phyloP scores from a whole-genome alignment of 2,329 filamentous ascomycete genomes.

The Cylindrodendrum hubeiense region DNA sequence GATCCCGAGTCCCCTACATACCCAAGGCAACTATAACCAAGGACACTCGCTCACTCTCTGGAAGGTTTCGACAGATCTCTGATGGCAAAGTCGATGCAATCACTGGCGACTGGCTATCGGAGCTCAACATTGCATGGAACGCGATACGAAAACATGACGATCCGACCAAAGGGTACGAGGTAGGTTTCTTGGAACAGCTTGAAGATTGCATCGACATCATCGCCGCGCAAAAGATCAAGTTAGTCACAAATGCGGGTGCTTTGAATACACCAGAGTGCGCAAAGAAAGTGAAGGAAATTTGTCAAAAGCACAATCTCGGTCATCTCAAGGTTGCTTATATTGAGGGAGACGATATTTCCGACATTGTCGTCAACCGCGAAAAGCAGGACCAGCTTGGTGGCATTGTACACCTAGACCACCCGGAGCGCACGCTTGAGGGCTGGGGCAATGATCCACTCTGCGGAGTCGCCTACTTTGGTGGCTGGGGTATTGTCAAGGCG shows the following conservation, averaged over 20 bases:
- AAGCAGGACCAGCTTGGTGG: conserved; percentile 10
- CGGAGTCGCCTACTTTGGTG: conserved; percentile 17
- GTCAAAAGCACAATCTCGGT: not conserved
- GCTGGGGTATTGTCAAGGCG: conserved; percentile 12
- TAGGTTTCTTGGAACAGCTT: conserved; percentile 10
- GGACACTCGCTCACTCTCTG: not conserved
- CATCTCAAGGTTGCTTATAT: conserved; percentile 16
- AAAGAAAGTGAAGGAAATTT: not conserved
- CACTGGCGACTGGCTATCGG: conserved; percentile 14
- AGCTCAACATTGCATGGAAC: conserved; percentile 19
- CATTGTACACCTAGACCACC: conserved; percentile 15
- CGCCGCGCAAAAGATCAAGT: conserved; percentile 5
- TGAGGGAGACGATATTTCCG: conserved; percentile 7
- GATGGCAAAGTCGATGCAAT: conserved; percentile 14
- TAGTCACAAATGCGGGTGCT: conserved; percentile 10
- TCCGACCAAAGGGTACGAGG: conserved; percentile 14
- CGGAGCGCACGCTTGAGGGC: not conserved
- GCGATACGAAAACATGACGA: conserved; percentile 17
- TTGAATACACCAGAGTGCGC: conserved; percentile 19
- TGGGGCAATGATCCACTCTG: conserved; percentile 11
- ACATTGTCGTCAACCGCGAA: not conserved
- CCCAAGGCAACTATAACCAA: not conserved
- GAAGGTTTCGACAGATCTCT: conserved; percentile 9
- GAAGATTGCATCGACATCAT: conserved; percentile 15
- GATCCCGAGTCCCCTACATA: not conserved